Evolutionary conservation across 805 yeast species (phyloP), one percentile per base, ranked within the genome.

Genomic region (Pichia rugopelliculosa): DNA sequence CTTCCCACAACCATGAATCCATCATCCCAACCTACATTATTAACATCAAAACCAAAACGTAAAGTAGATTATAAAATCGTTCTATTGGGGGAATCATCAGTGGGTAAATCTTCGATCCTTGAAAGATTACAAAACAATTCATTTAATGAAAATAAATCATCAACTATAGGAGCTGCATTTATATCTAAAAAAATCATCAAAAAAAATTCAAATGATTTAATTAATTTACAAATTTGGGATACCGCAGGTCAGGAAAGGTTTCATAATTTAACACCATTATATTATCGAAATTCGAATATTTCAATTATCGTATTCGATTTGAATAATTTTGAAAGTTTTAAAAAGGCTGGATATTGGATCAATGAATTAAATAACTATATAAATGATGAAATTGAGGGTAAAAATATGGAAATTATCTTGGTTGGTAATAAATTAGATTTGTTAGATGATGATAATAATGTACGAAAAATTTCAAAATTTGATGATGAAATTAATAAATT

Each of bases 121-220:
- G 85, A 85, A 54, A 70, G 97, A 45, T 88, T 90, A 57, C 90
- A 77, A 38, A 70, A 70, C 52, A 76, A 80, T 56, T 67, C 79
- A 0, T 93, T 91, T 62, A 93, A 87, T 55, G 82, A 79, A 26
- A 77, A 79, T 54, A 77, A 91, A 50, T 87, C 95, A 56, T 86
- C 95, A 39, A 93, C 99, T 2, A 93, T 93, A 47, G 99, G 99
- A n/a, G 99, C 99, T 4, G 99, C 98, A 0, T 93, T 91, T 65
- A 75, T 93, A 36, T 87, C 97, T 17, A 95, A 89, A 62, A 80
- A 84, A 11, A 71, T 85, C 12, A 70, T 79, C 37, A 49, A 41
- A 15, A 39, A 39, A 10, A 27, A 24, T 4, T 21, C 27, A 15
- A 56, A 55, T 8, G 60, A 54, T 15, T 24, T 62, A 37, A 57